These are phyloP conservation scores for Malus hybrid DNA, from an alignment of 331 rosid species.

Conservation along the genomic window DNA sequence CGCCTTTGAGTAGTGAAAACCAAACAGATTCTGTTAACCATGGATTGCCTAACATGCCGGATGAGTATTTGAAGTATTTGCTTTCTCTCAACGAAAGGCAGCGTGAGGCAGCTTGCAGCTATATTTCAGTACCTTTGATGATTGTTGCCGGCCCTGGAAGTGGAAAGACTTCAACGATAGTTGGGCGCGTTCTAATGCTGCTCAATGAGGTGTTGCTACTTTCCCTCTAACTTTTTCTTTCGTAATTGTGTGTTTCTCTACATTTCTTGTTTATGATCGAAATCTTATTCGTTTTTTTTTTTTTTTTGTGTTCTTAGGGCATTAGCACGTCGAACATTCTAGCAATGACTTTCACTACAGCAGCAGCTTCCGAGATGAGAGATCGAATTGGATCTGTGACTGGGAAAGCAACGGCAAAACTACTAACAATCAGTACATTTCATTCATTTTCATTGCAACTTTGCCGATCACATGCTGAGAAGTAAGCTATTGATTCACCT, in stretches of 20 bases:
- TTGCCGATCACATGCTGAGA: slow-evolving; percentile 86
- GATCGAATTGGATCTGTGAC: slow-evolving; percentile 80
- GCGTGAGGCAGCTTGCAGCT: slow-evolving; percentile 78
- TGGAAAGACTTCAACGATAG: slow-evolving; percentile 99
- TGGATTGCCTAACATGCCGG: slow-evolving; percentile 43
- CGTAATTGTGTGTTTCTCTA: neutral
- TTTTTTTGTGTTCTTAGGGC: slow-evolving; percentile 42
- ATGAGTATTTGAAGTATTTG: slow-evolving; percentile 62
- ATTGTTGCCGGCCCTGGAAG: slow-evolving; percentile 97
- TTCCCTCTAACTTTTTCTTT: neutral
- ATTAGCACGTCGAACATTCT: slow-evolving; percentile 63
- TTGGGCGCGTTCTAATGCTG: slow-evolving; percentile 83
- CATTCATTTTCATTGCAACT: slow-evolving; percentile 96
- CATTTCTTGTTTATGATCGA: neutral
- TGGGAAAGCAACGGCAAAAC: slow-evolving; percentile 71
- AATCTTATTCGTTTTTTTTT: slow-evolving; percentile 1
- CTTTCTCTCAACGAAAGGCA: slow-evolving; percentile 68
- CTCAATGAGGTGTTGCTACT: slow-evolving; percentile 64
- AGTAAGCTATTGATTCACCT: slow-evolving; percentile 32
- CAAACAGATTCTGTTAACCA: neutral
- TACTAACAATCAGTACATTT: slow-evolving; percentile 88
- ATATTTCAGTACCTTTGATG: slow-evolving; percentile 76
- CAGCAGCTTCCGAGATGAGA: slow-evolving; percentile 98
- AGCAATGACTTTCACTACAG: slow-evolving; percentile 96
- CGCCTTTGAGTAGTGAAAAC: neutral